Conservation (phyloP, 805 yeast species). For the Candida bentonensis region DNA sequence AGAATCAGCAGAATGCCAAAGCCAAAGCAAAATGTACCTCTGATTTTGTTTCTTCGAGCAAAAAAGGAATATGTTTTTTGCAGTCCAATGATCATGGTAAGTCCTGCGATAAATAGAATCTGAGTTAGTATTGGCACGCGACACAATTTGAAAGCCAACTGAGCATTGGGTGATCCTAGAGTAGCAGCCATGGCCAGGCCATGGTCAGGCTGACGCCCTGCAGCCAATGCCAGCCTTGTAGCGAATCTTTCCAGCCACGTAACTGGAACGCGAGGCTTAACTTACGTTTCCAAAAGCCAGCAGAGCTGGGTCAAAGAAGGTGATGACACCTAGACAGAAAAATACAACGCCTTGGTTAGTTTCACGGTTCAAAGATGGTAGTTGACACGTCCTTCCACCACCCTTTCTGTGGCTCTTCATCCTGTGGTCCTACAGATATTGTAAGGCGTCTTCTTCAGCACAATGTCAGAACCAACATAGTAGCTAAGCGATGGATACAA, state of each 20-base stretch:
- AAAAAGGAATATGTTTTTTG: constrained; percentile 71
- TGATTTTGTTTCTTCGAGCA: constrained; percentile 70
- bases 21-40: constrained; percentile 72
- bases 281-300: constrained; percentile 74
- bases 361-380: too few relatives aligned
- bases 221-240: background rate
- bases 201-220: background rate
- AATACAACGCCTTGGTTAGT: constrained; percentile 39
- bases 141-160: background rate
- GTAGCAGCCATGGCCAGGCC: background rate
- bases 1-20: constrained; percentile 67
- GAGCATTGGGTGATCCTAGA: background rate
- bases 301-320: constrained; percentile 79
- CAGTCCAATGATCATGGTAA: constrained; percentile 75
- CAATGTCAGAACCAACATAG: too few relatives aligned
- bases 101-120: constrained; percentile 64
- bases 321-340: constrained; percentile 66
- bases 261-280: background rate
- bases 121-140: constrained; percentile 4
- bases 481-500: too few relatives aligned
- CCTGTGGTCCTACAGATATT: too few relatives aligned
- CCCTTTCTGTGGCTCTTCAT: too few relatives aligned
- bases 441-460: too few relatives aligned
- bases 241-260: background rate
- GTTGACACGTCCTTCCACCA: too few relatives aligned